Evolutionary conservation across 2,329 filamentous ascomycete genomes (phyloP), one percentile per base, ranked within the genome.

Genomic region (Exophiala bonariae): DNA sequence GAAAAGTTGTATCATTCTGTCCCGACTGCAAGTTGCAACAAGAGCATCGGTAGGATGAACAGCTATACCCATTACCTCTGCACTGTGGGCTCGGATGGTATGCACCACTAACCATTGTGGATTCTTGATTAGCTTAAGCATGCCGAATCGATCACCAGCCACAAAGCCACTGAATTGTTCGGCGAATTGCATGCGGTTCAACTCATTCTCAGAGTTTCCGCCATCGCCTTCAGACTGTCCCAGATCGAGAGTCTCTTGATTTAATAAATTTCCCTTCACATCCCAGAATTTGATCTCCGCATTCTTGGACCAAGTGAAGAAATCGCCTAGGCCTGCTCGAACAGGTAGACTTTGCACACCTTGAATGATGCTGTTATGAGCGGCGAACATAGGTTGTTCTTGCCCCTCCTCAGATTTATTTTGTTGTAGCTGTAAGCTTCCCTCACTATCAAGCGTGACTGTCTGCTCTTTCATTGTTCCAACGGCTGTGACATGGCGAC

Each of bases 1-100:
- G 63, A 96, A 97, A n/a, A 99, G 72, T 65, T 99, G 93, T 1
- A 92, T 81, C n/a, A 87, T 96, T 41, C 93, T 85, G 67, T 99
- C 93, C 56, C 93, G 80, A 28, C 89, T 88, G 63, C 86, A 91
- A 9, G 85, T 90, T 14, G 88, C 92, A 58, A 97, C 76, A 36
- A 96, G 73, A 28, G 82, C 78, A 37, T 72, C 76, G 1, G 78
- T 73, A 1, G 78, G 74, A 59, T 83, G 82, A 3, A 95, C 75
- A 16, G 85, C 81, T 57, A 97, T 85, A 59, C 86, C 87, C 31
- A 89, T 89, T 53, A 95, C 87, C 60, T 96, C 89, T 6, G 83
- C 84, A 4, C 86, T 81, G 64, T 99, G 93, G 20, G 91, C 93
- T 64, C 95, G 93, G 33, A 85, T 85, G 55, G 88, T 85, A 47